phyloP scores from a whole-genome alignment of 2,329 filamentous ascomycete species.

The Meredithiella fracta region DNA sequence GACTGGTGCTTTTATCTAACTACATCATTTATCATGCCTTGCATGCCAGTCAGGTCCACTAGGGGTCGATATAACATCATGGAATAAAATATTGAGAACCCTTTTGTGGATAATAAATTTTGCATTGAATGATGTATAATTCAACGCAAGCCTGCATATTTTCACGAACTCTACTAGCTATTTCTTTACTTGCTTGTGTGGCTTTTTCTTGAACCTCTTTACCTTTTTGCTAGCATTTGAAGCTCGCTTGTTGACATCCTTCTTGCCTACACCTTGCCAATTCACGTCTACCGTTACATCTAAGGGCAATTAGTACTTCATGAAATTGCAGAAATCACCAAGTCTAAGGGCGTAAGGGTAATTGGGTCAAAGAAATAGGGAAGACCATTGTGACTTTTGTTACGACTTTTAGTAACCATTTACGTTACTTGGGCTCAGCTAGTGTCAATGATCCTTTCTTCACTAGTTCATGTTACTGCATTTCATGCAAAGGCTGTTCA shows the following conservation, averaged over 20 bases:
- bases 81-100: too few species aligned
- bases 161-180: background rate
- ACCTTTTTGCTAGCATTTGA: background rate
- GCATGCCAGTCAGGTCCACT: background rate
- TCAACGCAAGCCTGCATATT: background rate
- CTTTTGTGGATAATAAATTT: too few species aligned
- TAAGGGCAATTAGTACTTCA: background rate
- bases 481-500: background rate
- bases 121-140: too few species aligned
- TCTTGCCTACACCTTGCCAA: background rate
- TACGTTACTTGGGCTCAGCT: background rate
- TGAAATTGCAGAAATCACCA: background rate
- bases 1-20: background rate
- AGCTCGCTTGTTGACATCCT: background rate
- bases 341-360: background rate
- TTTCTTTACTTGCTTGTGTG: background rate
- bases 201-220: background rate
- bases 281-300: background rate
- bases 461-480: background rate
- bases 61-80: too few species aligned
- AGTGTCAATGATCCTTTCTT: background rate
- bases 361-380: background rate
- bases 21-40: background rate
- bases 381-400: background rate
- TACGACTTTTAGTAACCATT: background rate